A percentile compares a stretch with the other conserved stretches of the same genome.
These are phyloP conservation scores for Thymus quinquecostatus DNA, from an alignment of 257 asterid species.

Conservation along the genomic window DNA sequence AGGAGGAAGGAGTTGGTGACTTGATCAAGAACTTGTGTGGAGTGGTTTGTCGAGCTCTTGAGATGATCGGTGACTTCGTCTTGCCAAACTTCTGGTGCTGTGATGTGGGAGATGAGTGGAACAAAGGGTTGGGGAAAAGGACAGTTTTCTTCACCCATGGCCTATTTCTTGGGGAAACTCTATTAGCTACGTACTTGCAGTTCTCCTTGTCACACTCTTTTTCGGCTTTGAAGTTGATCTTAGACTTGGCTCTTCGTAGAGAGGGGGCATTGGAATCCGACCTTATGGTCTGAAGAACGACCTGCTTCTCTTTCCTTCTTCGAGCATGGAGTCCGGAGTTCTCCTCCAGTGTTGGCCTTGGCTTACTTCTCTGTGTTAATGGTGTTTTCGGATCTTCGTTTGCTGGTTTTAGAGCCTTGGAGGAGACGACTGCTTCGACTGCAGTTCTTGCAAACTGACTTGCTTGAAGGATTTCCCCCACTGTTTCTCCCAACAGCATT, in stretches of 20 bases:
- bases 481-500: constrained; percentile 86
- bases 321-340: constrained; percentile 54
- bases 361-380: constrained; percentile 35
- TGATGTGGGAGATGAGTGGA: constrained; percentile 62
- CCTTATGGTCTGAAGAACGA: constrained; percentile 41
- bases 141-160: constrained; percentile 92
- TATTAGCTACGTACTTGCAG: constrained; percentile 65
- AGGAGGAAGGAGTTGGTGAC: constrained; percentile 46
- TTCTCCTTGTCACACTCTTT: constrained; percentile 64
- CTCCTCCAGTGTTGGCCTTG: constrained; percentile 46
- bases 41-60: constrained; percentile 44
- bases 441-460: constrained; percentile 68
- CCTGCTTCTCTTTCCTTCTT: constrained; percentile 73
- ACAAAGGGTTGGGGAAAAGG: constrained; percentile 81
- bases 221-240: constrained; percentile 75
- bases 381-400: constrained; percentile 83
- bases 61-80: constrained; percentile 62
- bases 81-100: constrained; percentile 51
- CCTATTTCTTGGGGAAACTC: constrained; percentile 82
- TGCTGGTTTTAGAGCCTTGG: constrained; percentile 38
- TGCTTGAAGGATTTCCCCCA: constrained; percentile 77
- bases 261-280: constrained; percentile 46
- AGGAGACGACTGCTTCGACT: constrained; percentile 57
- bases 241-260: constrained; percentile 62
- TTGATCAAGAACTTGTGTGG: constrained; percentile 89